A percentile compares a stretch with the other conserved stretches of the same genome.
phyloP scores from a whole-genome alignment of 805 yeast genomes.

The Wickerhamiella bombiphila region DNA sequence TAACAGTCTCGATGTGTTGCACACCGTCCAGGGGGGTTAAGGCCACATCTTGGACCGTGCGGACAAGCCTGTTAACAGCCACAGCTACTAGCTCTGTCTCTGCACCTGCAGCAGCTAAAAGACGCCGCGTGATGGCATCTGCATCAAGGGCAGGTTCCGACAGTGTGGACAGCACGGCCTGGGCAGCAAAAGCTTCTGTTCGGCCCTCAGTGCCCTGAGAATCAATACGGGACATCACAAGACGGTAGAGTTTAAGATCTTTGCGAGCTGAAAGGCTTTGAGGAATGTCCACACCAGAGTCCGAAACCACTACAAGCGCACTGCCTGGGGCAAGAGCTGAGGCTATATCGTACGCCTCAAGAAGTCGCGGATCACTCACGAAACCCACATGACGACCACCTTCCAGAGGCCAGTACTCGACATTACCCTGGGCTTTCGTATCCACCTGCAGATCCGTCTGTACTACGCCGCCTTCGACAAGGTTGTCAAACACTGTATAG shows the following conservation, averaged over 20 bases:
- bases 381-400: constrained; percentile 44
- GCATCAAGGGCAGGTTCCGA: constrained; percentile 43
- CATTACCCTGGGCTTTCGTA: constrained; percentile 21
- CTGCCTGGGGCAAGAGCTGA: constrained; percentile 45
- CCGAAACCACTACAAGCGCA: constrained; percentile 30
- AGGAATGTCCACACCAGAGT: constrained; percentile 28
- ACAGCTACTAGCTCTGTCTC: constrained; percentile 66
- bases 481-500: constrained; percentile 57
- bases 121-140: constrained; percentile 57
- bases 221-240: constrained; percentile 53
- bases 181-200: constrained; percentile 57
- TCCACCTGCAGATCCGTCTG: constrained; percentile 45
- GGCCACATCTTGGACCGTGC: no score
- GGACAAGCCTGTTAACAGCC: constrained; percentile 28
- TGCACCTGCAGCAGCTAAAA: constrained; percentile 67
- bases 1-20: no score
- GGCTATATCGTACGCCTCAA: constrained; percentile 46
- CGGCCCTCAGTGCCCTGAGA: constrained; percentile 45
- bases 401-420: constrained; percentile 31
- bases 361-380: constrained; percentile 44
- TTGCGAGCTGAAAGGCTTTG: constrained; percentile 28
- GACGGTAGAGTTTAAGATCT: constrained; percentile 36
- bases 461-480: constrained; percentile 56
- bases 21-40: no score
- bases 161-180: constrained; percentile 66